Conservation (phyloP, 2,329 filamentous ascomycete species). For the Aspergillus sergii region DNA sequence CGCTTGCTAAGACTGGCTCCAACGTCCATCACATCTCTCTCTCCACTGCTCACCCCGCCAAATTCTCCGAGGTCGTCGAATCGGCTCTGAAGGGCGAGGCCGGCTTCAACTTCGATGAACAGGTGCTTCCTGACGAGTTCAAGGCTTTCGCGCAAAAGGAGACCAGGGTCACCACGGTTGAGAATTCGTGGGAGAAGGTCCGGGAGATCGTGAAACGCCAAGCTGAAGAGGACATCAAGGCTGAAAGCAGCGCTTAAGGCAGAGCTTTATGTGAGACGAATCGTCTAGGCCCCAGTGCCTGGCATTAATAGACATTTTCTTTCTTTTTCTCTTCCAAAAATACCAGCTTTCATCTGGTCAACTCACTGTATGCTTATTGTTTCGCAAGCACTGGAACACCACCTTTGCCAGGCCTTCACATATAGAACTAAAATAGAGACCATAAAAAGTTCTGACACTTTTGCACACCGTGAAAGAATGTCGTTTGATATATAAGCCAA, state of each 20-base stretch:
- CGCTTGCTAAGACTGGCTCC: constrained; percentile 56
- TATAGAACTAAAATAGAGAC: neutral
- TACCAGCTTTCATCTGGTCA: neutral
- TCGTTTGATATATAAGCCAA: neutral
- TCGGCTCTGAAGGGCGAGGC: constrained; percentile 70
- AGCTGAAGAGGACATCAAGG: constrained; percentile 55
- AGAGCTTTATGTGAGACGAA: neutral
- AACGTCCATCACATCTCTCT: constrained; percentile 73
- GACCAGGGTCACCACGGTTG: constrained; percentile 67
- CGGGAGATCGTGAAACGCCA: constrained; percentile 74
- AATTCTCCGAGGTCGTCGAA: constrained; percentile 86
- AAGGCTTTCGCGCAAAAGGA: constrained; percentile 75
- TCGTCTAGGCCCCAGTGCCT: neutral
- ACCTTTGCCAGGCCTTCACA: fast-evolving
- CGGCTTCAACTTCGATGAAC: constrained; percentile 71
- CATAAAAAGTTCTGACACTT: neutral
- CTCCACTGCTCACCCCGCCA: constrained; percentile 92
- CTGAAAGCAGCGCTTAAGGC: constrained; percentile 4
- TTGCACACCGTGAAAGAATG: neutral
- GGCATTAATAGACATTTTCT: neutral
- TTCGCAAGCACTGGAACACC: too few species aligned
- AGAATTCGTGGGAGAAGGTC: constrained; percentile 65
- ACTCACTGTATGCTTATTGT: neutral
- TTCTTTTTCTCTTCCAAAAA: neutral
- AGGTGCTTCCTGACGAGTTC: constrained; percentile 81